These are phyloP conservation scores for Kwoniella europaea DNA, from an alignment of 768 basidiomycete species.

Conservation along the genomic window DNA sequence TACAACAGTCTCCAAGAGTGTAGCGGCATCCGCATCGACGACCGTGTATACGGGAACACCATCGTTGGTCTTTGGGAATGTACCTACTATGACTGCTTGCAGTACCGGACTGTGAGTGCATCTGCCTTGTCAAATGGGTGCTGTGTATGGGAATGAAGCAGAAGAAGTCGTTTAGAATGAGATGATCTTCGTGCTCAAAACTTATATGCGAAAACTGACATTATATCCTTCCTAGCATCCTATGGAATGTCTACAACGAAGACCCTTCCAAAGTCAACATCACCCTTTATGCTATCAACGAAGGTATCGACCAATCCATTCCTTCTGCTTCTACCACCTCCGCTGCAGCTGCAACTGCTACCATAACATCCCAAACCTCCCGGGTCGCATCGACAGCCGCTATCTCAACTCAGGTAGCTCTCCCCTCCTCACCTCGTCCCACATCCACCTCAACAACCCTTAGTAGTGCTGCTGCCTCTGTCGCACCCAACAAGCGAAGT, in stretches of 20 bases:
- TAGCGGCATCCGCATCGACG: constrained; percentile 7
- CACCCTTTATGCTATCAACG: constrained; percentile 28
- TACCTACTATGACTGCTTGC: constrained; percentile 25
- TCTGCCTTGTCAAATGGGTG: not conserved
- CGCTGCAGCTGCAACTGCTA: not conserved
- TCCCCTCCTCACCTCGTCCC: constrained; percentile 11
- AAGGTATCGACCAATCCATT: constrained; percentile 26
- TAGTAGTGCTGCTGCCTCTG: not conserved
- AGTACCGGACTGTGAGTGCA: not conserved
- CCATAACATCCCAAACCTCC: not conserved
- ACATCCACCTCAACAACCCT: constrained; percentile 1
- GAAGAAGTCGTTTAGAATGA: not conserved
- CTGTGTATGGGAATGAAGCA: not conserved
- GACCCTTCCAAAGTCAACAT: constrained; percentile 25
- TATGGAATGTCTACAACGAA: constrained; percentile 17
- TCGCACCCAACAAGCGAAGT: not conserved
- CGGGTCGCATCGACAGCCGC: constrained; percentile 3
- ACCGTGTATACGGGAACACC: constrained; percentile 19
- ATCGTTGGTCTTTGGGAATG: constrained; percentile 15
- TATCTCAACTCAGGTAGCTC: not conserved
- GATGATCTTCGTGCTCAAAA: not conserved
- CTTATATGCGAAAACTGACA: too few species aligned
- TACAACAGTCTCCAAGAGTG: not conserved
- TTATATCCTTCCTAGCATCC: constrained; percentile 5
- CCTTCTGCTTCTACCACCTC: constrained; percentile 20